phyloP scores from a whole-genome alignment of 2,329 filamentous ascomycete species.

The Mycosphaerella sp. region DNA sequence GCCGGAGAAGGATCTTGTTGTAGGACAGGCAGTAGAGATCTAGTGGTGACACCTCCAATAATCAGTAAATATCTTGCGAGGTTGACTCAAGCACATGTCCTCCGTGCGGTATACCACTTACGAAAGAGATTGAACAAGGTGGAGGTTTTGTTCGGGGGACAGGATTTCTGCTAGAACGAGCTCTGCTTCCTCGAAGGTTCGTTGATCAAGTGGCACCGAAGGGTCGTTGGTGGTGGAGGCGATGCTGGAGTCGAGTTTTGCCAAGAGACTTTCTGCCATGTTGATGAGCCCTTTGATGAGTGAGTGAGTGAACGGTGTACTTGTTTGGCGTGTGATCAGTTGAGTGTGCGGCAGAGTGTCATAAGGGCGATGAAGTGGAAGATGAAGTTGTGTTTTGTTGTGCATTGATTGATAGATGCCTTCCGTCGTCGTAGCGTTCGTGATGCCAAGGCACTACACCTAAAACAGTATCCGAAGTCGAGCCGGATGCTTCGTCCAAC shows the following conservation, averaged over 20 bases:
- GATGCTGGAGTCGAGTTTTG: constrained; percentile 17
- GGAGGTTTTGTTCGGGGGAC: constrained; percentile 30
- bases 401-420: too few relatives aligned
- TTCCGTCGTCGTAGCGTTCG: too few relatives aligned
- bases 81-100: too few relatives aligned
- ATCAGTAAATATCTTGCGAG: too few relatives aligned
- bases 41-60: too few relatives aligned
- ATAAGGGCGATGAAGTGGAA: too few relatives aligned
- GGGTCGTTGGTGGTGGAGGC: constrained; percentile 16
- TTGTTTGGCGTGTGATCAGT: background rate
- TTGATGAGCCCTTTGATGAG: background rate
- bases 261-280: constrained; percentile 16
- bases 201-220: constrained; percentile 37
- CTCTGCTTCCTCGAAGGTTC: constrained; percentile 47
- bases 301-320: background rate
- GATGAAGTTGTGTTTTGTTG: too few relatives aligned
- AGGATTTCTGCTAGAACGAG: constrained; percentile 38
- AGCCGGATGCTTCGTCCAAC: too few relatives aligned
- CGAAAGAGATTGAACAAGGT: constrained; percentile 43
- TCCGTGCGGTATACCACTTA: too few relatives aligned
- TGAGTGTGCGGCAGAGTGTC: background rate
- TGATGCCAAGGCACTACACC: too few relatives aligned
- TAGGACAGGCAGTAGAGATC: constrained; percentile 44
- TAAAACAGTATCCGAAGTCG: too few relatives aligned
- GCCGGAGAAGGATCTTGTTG: constrained; percentile 54